Evolutionary conservation across 2,329 filamentous ascomycete species (phyloP).

Genomic region (Pseudogymnoascus sp.): DNA sequence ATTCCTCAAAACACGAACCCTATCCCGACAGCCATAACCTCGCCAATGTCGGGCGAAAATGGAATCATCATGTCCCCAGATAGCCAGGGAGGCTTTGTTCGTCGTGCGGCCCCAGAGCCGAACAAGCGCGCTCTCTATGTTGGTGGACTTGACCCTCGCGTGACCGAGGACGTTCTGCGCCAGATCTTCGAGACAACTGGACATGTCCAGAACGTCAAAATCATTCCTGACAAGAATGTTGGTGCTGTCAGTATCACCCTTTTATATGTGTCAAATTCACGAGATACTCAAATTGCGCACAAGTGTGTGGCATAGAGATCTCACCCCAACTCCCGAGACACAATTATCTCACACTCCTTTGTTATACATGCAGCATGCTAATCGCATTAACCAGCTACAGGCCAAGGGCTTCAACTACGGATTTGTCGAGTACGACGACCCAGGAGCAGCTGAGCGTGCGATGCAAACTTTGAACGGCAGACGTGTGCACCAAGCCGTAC

Average conservation of each 20-base stretch:
- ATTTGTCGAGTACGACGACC: constrained; percentile 98
- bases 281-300: constrained; percentile 16
- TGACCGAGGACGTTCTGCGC: constrained; percentile 90
- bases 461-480: constrained; percentile 96
- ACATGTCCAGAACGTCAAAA: constrained; percentile 97
- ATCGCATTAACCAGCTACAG: constrained; percentile 40
- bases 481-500: constrained; percentile 87
- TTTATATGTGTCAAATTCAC: constrained; percentile 20
- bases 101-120: constrained; percentile 89
- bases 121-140: constrained; percentile 98
- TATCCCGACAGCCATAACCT: constrained; percentile 86
- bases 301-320: constrained; percentile 19
- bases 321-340: constrained; percentile 22
- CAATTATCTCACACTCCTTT: constrained; percentile 9
- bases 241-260: constrained; percentile 40
- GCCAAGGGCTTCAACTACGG: constrained; percentile 98
- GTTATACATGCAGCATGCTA: constrained; percentile 18
- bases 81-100: constrained; percentile 69
- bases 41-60: constrained; percentile 65
- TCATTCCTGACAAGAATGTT: constrained; percentile 99
- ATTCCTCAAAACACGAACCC: constrained; percentile 96
- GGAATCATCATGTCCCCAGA: constrained; percentile 73
- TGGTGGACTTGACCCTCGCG: constrained; percentile 85
- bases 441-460: constrained; percentile 87
- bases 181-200: constrained; percentile 99